phyloP scores from a whole-genome alignment of 1,139 yeast genomes.

The Magnusiomyces clavatus region DNA sequence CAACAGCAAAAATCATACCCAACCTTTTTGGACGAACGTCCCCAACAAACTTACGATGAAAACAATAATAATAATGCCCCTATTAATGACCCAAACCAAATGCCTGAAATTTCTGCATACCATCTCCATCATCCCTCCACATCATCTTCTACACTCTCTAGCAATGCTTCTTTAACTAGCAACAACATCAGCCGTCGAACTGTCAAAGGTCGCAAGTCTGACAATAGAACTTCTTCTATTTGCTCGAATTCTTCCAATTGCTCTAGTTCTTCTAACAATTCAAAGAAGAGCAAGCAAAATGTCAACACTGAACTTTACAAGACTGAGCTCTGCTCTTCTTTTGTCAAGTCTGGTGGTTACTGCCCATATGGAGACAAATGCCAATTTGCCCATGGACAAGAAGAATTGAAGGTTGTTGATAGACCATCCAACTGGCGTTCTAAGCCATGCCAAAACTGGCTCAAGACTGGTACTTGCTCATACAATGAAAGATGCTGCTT shows the following conservation, averaged over 20 bases:
- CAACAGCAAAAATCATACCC: too few species aligned
- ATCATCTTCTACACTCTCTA: too few species aligned
- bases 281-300: constrained; percentile 29
- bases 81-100: too few species aligned
- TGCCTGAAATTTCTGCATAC: too few species aligned
- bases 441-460: constrained; percentile 87
- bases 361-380: constrained; percentile 91
- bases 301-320: constrained; percentile 74
- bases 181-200: too few species aligned
- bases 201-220: not conserved
- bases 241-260: not conserved
- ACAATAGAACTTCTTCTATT: not conserved
- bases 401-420: constrained; percentile 64
- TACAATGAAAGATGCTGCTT: constrained; percentile 91
- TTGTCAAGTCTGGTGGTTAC: constrained; percentile 53
- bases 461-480: constrained; percentile 71
- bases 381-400: constrained; percentile 87
- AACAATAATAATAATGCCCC: too few species aligned
- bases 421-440: constrained; percentile 86
- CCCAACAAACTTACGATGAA: too few species aligned
- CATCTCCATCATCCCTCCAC: too few species aligned
- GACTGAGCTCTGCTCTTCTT: constrained; percentile 83
- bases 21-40: too few species aligned
- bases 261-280: constrained; percentile 15
- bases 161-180: too few species aligned